Base-by-base conservation (phyloP, 2,329 filamentous ascomycete genomes). In the Massarina eburnea region DNA sequence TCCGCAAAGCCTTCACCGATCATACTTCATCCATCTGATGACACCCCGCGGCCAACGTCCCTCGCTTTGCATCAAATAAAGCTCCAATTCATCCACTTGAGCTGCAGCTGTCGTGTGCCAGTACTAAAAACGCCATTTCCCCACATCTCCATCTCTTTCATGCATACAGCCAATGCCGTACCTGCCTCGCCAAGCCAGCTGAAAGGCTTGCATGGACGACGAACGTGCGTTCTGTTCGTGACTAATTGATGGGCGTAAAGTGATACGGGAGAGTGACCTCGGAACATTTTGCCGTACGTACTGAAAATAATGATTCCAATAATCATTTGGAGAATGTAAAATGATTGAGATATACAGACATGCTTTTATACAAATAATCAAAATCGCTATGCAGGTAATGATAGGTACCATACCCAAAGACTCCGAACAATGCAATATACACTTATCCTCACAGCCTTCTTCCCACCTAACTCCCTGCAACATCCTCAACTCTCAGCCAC, bases 401-500 rank as follows among this genome's bases (percentile, higher is more conserved):
- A 29, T 29, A 8, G 26, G 8, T 8, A 14, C 14, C 26, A 29
- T 29, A 29, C 26, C 8, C n/a, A n/a, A 17, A 34, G 15, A 34
- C 9, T 34, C 15, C 32, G 15, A 34, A 22, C 39, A 27, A 34
- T 20, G 15, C 19, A 33, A 33, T 33, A 19, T 27, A 30, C 2
- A 4, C 19, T 12, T 19, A 2, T 19, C n/a, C 18, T 30, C 38
- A 35, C 3, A 14, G n/a, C n/a, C n/a, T n/a, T n/a, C n/a, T n/a
- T 15, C n/a, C 26, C 30, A 3, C 32, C 33, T 14, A 24, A 15
- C 27, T 51, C 10, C 59, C 57, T 1, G 47, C 54, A 19, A 70
- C 66, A 62, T 71, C 68, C 14, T 52, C 57, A 17, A 62, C 56
- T 21, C 58, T 57, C 43, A 71, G 43, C 67, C 67, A 71, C 43